Evolutionary conservation across 225 moss, liverwort and hornwort genomes (phyloP).

Genomic region (Anthoceros angustus): DNA sequence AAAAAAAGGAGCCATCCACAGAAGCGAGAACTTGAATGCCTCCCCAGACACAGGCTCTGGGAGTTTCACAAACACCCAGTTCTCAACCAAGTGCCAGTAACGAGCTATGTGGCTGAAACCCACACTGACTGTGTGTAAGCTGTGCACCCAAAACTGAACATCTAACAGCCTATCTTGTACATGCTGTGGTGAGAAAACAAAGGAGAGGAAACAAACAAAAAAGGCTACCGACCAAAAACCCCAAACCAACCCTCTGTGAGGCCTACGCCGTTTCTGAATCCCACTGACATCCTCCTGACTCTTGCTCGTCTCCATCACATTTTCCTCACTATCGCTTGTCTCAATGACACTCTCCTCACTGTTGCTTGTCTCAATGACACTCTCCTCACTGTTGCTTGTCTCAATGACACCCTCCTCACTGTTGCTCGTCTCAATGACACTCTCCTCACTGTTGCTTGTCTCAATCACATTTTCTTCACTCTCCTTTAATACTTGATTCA

Average conservation of each 20-base stretch:
- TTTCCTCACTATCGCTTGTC: too few relatives aligned
- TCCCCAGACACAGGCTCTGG: not conserved
- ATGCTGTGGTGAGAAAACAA: not conserved
- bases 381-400: too few relatives aligned
- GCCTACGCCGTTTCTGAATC: not conserved
- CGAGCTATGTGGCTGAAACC: not conserved
- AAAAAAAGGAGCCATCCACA: constrained; percentile 54
- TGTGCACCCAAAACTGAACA: not conserved
- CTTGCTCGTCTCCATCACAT: not conserved
- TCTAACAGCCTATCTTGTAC: not conserved
- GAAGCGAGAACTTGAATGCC: constrained; percentile 18
- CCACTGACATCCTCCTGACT: not conserved
- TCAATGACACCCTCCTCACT: too few relatives aligned
- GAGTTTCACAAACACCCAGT: not conserved
- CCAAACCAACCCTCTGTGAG: not conserved
- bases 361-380: too few relatives aligned
- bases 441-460: too few relatives aligned
- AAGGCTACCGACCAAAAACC: not conserved
- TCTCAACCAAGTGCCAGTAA: not conserved
- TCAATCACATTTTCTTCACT: too few relatives aligned
- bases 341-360: too few relatives aligned
- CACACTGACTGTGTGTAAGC: not conserved
- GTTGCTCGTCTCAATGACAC: too few relatives aligned
- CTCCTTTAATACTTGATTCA: too few relatives aligned
- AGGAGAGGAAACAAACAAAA: not conserved